These are phyloP conservation scores for Cercospora sojina DNA, from an alignment of 2,329 filamentous ascomycete species.

Conservation along the genomic window DNA sequence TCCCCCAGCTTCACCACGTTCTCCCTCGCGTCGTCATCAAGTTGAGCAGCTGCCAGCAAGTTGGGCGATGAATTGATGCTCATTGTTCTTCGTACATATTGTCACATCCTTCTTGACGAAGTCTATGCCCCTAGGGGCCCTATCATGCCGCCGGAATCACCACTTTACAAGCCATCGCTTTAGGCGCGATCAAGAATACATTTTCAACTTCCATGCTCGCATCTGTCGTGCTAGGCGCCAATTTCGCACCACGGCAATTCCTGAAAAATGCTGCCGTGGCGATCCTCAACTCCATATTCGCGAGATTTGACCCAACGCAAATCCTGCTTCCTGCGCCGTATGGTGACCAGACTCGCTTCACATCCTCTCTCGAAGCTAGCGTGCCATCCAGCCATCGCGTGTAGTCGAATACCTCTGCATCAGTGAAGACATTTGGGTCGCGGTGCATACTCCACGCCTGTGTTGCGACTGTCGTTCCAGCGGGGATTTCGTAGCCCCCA, in stretches of 20 bases:
- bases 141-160: not conserved
- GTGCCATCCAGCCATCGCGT: conserved; percentile 16
- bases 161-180: conserved; percentile 3
- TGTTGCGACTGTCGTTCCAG: conserved; percentile 40
- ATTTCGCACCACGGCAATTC: conserved; percentile 16
- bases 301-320: conserved; percentile 28
- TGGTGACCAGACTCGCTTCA: conserved; percentile 17
- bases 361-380: conserved; percentile 7
- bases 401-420: conserved; percentile 20
- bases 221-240: conserved; percentile 20
- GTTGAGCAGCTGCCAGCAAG: not conserved
- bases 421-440: conserved; percentile 33
- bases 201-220: conserved; percentile 26
- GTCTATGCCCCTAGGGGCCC: not conserved
- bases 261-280: conserved; percentile 26
- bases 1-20: not conserved
- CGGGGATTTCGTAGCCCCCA: conserved; percentile 40
- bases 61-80: not conserved
- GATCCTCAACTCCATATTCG: conserved; percentile 26
- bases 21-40: not conserved
- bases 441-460: conserved; percentile 44
- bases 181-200: conserved; percentile 17
- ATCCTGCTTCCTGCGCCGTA: conserved; percentile 23
- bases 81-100: not conserved
- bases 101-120: not conserved